Base-by-base conservation (phyloP, 116 monocot genomes). In the Cymodocea nodosa region DNA sequence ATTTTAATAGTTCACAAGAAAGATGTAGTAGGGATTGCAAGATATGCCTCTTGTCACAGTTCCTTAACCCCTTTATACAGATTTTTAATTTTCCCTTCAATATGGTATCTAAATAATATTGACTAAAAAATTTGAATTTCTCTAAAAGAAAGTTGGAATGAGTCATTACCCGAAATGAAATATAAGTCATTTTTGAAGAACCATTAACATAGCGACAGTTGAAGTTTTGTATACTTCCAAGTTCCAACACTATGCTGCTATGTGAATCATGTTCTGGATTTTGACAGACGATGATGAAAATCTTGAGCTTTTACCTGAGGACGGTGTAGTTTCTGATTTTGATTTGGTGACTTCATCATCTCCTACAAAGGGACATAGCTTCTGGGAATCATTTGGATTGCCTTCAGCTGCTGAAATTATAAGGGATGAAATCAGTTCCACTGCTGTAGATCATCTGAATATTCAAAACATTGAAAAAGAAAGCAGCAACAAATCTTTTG, bases 301-400 rank as follows among this genome's bases (percentile, higher is more conserved):
- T n/a, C 63, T 68, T 69, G 67, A 80, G 60, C 35, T 74, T 23
- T 36, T 51, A 49, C 67, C 67, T 4, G 64, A 65, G 23, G 70
- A 71, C 34, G 78, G 65, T 62, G 19, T 60, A 68, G 52, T 58
- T 39, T 39, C 60, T 53, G 69, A 65, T 50, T 63, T 56, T 15
- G 62, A 73, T 11, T 48, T 60, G 9, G 64, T 70, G 52, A 19
- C 30, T 40, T 63, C 74, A 70, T 62, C 80, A 70, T 62, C 80
- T 50, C 62, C 80, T 39, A 36, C 74, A 51, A 35, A 37, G 18
- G 50, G 71, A 40, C 18, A 49, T 66, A 71, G 70, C 68, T 54
- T 70, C 37, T 71, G 50, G 75, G 75, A 84, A 65, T 71, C 72
- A 55, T 66, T 73, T 59, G 68, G 78, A 60, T 58, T 34, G 48